A percentile compares a stretch with the other conserved stretches of the same genome.
Conservation (phyloP, 441 rosid species). For the Bocquillonia castaneifolia region DNA sequence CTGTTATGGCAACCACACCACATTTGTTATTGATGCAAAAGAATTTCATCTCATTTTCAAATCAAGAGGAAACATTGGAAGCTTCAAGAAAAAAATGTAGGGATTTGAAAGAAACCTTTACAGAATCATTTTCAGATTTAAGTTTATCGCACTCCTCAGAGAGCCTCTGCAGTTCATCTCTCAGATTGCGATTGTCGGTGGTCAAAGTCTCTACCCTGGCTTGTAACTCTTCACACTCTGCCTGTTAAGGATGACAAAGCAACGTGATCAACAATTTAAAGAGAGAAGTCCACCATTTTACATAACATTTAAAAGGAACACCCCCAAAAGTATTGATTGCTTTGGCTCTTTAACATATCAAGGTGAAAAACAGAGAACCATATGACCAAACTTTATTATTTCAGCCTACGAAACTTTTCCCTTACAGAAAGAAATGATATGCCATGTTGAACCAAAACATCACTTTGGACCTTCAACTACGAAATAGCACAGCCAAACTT, state of each 20-base stretch:
- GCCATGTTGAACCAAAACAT: background rate
- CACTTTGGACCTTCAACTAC: background rate
- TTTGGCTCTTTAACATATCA: background rate
- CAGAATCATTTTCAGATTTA: conserved; percentile 65
- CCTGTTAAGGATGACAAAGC: conserved; percentile 37
- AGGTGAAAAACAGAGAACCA: background rate
- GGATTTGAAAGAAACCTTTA: conserved; percentile 47
- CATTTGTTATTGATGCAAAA: background rate
- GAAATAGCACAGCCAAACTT: no score
- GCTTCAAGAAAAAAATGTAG: no score
- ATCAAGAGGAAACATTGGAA: no score
- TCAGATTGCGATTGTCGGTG: conserved; percentile 57
- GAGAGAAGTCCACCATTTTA: background rate
- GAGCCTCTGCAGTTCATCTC: conserved; percentile 75
- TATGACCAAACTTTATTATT: background rate
- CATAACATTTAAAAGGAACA: background rate
- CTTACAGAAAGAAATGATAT: background rate
- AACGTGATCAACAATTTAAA: background rate
- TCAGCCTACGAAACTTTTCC: background rate
- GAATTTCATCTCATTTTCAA: background rate
- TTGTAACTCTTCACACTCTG: conserved; percentile 91
- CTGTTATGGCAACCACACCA: conserved; percentile 35
- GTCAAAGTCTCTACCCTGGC: conserved; percentile 60
- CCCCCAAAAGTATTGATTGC: background rate
- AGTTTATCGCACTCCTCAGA: conserved; percentile 87